Evolutionary conservation across 352 stramenopile genomes (phyloP).

Genomic region (Phytophthora rubi): DNA sequence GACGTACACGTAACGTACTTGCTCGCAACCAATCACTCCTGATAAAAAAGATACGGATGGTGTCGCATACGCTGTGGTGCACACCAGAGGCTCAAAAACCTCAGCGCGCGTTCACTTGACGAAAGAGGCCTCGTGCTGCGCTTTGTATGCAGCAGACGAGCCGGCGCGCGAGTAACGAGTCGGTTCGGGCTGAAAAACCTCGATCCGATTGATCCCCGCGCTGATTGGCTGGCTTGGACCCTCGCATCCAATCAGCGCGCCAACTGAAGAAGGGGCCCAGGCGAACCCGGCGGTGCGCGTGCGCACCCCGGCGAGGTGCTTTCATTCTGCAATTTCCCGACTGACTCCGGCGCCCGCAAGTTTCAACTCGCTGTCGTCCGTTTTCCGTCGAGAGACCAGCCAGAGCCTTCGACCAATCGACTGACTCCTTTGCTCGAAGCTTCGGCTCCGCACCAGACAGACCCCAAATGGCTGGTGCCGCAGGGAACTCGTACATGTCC

Average conservation of each 20-base stretch:
- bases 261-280: background rate
- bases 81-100: constrained; percentile 15
- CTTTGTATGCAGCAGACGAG: constrained; percentile 34
- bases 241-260: constrained; percentile 19
- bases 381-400: constrained; percentile 30
- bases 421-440: constrained; percentile 11
- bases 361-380: constrained; percentile 24
- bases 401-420: constrained; percentile 23
- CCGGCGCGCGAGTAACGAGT: constrained; percentile 27
- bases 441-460: constrained; percentile 31
- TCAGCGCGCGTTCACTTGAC: constrained; percentile 18
- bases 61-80: constrained; percentile 28
- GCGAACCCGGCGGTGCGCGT: constrained; percentile 16
- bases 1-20: background rate
- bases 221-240: constrained; percentile 11
- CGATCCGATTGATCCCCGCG: background rate
- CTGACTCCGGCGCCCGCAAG: constrained; percentile 36
- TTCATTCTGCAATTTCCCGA: constrained; percentile 80
- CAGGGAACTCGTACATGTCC: constrained; percentile 67
- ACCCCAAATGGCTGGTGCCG: constrained; percentile 56
- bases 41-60: constrained; percentile 30
- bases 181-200: constrained; percentile 28
- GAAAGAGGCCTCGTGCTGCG: constrained; percentile 17
- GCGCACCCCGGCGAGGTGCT: background rate
- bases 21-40: constrained; percentile 33